phyloP scores from a whole-genome alignment of 1,139 yeast species.

The Wickerhamomyces sp. region DNA sequence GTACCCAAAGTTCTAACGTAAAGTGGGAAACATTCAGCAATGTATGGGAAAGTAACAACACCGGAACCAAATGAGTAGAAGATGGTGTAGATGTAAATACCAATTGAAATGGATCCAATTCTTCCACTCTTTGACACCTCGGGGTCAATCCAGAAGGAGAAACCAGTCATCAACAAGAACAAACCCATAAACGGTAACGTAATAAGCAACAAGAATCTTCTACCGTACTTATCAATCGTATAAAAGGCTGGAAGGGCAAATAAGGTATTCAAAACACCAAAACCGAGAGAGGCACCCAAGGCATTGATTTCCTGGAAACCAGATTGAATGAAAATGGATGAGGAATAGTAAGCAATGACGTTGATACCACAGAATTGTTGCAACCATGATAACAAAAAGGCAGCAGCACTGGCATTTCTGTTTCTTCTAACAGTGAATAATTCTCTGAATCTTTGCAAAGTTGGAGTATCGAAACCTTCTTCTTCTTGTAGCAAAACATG shows the following conservation, averaged over 20 bases:
- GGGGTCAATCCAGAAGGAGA: slow-evolving; percentile 65
- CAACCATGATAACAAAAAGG: slow-evolving; percentile 79
- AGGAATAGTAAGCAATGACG: slow-evolving; percentile 79
- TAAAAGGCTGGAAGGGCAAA: slow-evolving; percentile 83
- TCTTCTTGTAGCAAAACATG: slow-evolving; percentile 62
- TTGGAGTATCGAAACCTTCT: slow-evolving; percentile 50
- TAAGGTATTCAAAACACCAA: slow-evolving; percentile 73
- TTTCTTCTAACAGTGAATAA: slow-evolving; percentile 70
- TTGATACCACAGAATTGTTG: slow-evolving; percentile 93
- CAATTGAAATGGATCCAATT: slow-evolving; percentile 60
- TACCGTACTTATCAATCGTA: slow-evolving; percentile 76
- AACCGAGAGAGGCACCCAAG: slow-evolving; percentile 79
- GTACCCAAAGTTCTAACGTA: slow-evolving; percentile 83
- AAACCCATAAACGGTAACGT: slow-evolving; percentile 75
- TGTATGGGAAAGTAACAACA: slow-evolving; percentile 85
- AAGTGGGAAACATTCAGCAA: slow-evolving; percentile 84
- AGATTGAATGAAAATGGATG: slow-evolving; percentile 65
- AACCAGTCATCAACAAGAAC: slow-evolving; percentile 67
- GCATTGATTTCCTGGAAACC: slow-evolving; percentile 60
- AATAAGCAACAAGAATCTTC: slow-evolving; percentile 61
- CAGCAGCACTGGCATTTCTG: slow-evolving; percentile 75
- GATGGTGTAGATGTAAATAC: slow-evolving; percentile 67
- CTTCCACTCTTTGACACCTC: slow-evolving; percentile 42
- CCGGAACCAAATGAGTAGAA: slow-evolving; percentile 87
- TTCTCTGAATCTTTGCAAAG: slow-evolving; percentile 46